A percentile compares a stretch with the other conserved stretches of the same genome.
Evolutionary conservation across 192 early-diverging fungal species (phyloP).

Genomic region (Entomortierella parvispora): DNA sequence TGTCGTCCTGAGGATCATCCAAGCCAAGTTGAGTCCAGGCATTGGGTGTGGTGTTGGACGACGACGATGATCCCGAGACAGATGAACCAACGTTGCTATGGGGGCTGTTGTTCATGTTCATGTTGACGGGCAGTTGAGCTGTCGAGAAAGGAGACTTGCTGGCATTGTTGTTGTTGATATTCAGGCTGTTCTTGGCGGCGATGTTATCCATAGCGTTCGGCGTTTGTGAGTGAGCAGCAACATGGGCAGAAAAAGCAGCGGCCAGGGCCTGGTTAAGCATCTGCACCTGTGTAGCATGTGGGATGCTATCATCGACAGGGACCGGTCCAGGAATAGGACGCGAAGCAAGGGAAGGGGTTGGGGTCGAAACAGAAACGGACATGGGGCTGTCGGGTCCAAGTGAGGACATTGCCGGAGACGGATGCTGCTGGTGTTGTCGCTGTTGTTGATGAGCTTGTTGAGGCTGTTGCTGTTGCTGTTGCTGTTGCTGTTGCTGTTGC

Average conservation of each 20-base stretch:
- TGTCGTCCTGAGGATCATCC: conserved; percentile 41
- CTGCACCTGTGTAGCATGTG: conserved; percentile 39
- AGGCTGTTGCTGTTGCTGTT: background rate
- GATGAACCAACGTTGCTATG: background rate
- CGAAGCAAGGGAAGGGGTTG: background rate
- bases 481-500: background rate
- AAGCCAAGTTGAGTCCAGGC: conserved; percentile 39
- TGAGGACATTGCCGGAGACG: conserved; percentile 9
- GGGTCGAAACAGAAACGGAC: background rate
- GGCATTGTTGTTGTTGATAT: background rate
- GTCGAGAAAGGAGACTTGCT: background rate
- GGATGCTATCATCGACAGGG: conserved; percentile 39
- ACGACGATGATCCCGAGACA: conserved; percentile 3
- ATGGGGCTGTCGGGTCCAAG: conserved; percentile 8
- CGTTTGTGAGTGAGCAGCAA: conserved; percentile 3
- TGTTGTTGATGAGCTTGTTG: background rate
- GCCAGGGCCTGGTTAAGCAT: conserved; percentile 47
- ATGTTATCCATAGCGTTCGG: background rate
- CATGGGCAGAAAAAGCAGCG: conserved; percentile 39
- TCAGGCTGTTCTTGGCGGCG: conserved; percentile 2
- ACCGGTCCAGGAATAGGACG: conserved; percentile 28
- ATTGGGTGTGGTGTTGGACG: conserved; percentile 18
- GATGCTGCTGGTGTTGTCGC: conserved; percentile 10
- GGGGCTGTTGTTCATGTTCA: background rate
- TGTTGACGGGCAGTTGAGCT: conserved; percentile 9